phyloP scores from a whole-genome alignment of 2,329 filamentous ascomycete species.

The Scolecobasidium constrictum region DNA sequence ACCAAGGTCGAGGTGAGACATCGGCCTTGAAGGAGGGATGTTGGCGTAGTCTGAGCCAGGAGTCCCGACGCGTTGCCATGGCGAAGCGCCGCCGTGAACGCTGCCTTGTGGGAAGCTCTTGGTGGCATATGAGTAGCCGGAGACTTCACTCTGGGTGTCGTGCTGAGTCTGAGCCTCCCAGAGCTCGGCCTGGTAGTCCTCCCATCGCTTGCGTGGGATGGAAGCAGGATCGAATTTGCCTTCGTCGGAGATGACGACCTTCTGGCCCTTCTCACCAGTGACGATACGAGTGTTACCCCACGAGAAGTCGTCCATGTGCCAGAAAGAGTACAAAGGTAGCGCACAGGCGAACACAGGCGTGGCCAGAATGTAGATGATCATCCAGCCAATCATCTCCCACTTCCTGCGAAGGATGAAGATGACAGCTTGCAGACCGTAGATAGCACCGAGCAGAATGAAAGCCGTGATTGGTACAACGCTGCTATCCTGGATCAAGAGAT shows the following conservation, averaged over 20 bases:
- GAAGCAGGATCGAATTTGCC: conserved; percentile 91
- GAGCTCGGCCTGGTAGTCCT: conserved; percentile 95
- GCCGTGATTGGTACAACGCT: conserved; percentile 68
- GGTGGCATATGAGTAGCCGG: conserved; percentile 90
- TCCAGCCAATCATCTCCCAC: conserved; percentile 99
- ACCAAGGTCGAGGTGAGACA: conserved; percentile 49
- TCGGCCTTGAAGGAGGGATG: conserved; percentile 44
- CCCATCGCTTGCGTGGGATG: conserved; percentile 98
- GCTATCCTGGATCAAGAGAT: conserved; percentile 52
- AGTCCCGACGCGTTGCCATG: conserved; percentile 12
- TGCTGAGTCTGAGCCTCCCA: conserved; percentile 90
- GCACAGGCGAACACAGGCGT: conserved; percentile 86
- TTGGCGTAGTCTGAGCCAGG: conserved; percentile 53
- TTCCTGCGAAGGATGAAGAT: conserved; percentile 95
- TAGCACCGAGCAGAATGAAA: conserved; percentile 84
- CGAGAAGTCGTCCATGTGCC: conserved; percentile 99
- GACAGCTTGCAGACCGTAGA: conserved; percentile 92
- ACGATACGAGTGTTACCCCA: conserved; percentile 99
- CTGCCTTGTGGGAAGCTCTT: conserved; percentile 39
- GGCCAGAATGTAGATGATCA: conserved; percentile 88
- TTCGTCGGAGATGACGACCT: conserved; percentile 89
- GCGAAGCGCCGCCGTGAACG: conserved; percentile 26
- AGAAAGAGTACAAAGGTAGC: conserved; percentile 89
- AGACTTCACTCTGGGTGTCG: conserved; percentile 75
- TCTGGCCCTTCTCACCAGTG: conserved; percentile 83